Evolutionary conservation across 1,139 yeast species (phyloP), one percentile per base, ranked within the genome.

Genomic region (Yamadazyma sp.): DNA sequence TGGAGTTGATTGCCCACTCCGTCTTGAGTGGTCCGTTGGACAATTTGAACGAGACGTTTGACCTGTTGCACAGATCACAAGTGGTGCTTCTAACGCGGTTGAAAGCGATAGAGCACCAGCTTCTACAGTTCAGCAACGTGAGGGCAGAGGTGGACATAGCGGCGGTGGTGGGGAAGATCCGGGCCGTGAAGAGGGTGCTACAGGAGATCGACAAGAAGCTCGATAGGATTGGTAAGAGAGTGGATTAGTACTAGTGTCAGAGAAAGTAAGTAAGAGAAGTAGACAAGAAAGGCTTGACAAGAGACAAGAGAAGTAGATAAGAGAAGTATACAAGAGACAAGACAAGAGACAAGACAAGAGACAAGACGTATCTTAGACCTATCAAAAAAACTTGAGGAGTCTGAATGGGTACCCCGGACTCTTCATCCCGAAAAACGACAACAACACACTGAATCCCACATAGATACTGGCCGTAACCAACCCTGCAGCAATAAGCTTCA

Each of bases 371-470:
- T n/a, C n/a, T n/a, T n/a, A n/a, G n/a, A n/a, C n/a, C n/a, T n/a
- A 11, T 18, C 10, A 29, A 12, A 29, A 33, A 20, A 46, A 35
- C 31, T 38, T 42, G 12, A 45, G 33, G 28, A 48, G 40, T 33
- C 34, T 45, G 33, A 38, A 47, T 39, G 94, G 95, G 53, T 82
- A 85, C 0, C 83, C 82, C 9, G 64, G 51, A 39, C 78, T 76
- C 61, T 85, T 85, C 47, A 73, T 50, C 20, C 68, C 71, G 61
- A 82, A 85, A 32, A 82, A 67, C 17, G 67, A 61, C 38, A 83
- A 65, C 43, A 81, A 64, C 25, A 72, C 64, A 48, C 85, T 76
- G 61, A 74, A 84, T 37, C 74, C 59, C 11, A 78, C 52, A 49
- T 76, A 76, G 20, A 81, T 55, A 17, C 67, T 51, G 1, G 59